Evolutionary conservation across 176 grass and related monocot genomes (phyloP), one percentile per base, ranked within the genome.

Genomic region (Juncus effusus): DNA sequence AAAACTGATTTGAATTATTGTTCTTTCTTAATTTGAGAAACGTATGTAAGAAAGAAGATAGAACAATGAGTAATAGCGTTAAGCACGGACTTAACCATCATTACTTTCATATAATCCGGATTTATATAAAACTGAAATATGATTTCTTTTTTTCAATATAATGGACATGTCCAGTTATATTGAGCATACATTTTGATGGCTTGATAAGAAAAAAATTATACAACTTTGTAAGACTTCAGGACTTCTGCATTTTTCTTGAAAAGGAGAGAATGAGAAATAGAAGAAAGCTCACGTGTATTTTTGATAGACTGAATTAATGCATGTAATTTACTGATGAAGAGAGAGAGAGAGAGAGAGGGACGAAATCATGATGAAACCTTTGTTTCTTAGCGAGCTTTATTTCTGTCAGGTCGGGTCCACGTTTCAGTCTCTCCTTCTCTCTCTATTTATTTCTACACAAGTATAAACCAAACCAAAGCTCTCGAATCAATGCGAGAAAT

Each of bases 281-380:
- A 8, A 38, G 19, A 45, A 59, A 38, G 38, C 68, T 72, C 68
- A 72, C 68, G 68, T 72, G 68, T 72, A 72, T 72, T 72, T 72
- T 60, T 15, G 54, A 60, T 53, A 36, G 8, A 58, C 15, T 58
- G 39, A 35, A 45, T 42, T 44, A 72, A 72, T 58, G 68, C 68
- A 58, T 72, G 68, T 58, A 72, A 72, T 72, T 59, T 58, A 72
- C 68, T 72, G 68, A 72, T 58, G 68, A 56, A 58, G 42, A 56
- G 68, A 59, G 68, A 58, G 40, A 53, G 66, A 56, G 51, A 16
- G 66, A 54, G 56, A 38, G 65, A 70, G 54, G 59, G 68, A 72
- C 68, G 54, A 72, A 72, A 59, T 59, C 16, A 72, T 72, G 68
- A 72, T 72, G 14, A n/a, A 72, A 45, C 68, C 58, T 72, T 59